Base-by-base conservation (phyloP, 179 eudicot species). In the Spergularia azorica region DNA sequence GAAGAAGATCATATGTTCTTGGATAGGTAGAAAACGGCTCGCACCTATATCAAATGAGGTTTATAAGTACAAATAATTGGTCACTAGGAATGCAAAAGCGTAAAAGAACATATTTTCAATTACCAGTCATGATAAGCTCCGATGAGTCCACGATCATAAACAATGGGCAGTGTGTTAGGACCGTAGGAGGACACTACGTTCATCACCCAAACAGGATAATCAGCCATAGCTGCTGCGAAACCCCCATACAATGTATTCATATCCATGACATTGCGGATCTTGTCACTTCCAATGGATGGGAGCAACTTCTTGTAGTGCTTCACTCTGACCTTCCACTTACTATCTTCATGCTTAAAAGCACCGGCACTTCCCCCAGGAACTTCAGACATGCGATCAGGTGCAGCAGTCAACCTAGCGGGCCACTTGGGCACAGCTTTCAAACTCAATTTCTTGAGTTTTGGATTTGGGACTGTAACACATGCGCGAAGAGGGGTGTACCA, bases 1-100 rank as follows among this genome's bases (percentile, higher is more conserved):
- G 96, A 65, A 92, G 92, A 57, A 93, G 94, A 82, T 93, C 97
- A 43, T 93, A 93, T 13, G 97, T 93, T 77, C 97, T 83, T 63
- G 97, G 97, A 80, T 93, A 93, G 17, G 97, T 93, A n/a, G 97
- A 93, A 85, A 93, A 93, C 70, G 97, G 91, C 86, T 93, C 97
- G 65, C 97, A 91, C 97, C 97, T 92, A 61, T 41, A 71, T 18
- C 16, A 72, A 39, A 65, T 0, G 64, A 78, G 38, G 36, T 6
- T 43, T 18, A 43, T 71, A 50, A 50, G 52, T 38, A 73, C 26
- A 52, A 26, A 12, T 41, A 67, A 14, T 16, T 3, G 46, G 48
- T 32, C 46, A 58, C 14, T 52, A 4, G 46, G 5, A 39, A 13
- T n/a, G 55, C 32, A 48, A 57, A 41, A 16, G 20, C 9, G 32